Base-by-base conservation (phyloP, 169 alveolate genomes). In the Eimeria falciformis region DNA sequence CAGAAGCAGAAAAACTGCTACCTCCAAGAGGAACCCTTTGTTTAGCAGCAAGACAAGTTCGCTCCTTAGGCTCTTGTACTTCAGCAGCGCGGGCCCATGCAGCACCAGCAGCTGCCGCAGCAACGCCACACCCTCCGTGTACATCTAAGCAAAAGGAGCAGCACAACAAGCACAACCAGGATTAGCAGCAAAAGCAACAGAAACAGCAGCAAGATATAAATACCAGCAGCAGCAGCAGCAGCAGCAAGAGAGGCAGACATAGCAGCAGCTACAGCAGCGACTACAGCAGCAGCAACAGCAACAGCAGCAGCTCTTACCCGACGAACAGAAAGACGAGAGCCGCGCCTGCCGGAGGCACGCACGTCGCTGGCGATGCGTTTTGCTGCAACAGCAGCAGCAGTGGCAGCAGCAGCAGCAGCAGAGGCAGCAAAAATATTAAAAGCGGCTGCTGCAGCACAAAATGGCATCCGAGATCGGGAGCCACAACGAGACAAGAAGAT, bases 71-170 rank as follows among this genome's bases (percentile, higher is more conserved):
- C 25, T 55, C 5, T 27, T 5, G 56, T 81, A 81, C 77, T 81
- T 50, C 90, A 55, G 90, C 90, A 55, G 75, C 90, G 90, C 18
- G 2, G 90, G 58, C 5, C 77, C 90, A 81, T 33, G 86, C 86
- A 77, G 69, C 68, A 21, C 3, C 86, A 77, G 86, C 65, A 46
- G 86, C 68, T 47, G 86, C 86, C 69, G 65, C 86, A 77, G 86
- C 86, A 46, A 46, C 47, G 69, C 69, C 25, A 11, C 86, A 0
- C 69, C 86, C 25, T n/a, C 86, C 17, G 40, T 21, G 21, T 77
- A 77, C 0, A 25, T 14, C 86, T 77, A 46, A 45, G 46, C 84
- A 23, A 9, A 17, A 2, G 2, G 40, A 46, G 12, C 47, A 3
- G 45, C 78, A 7, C 12, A 27, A 2, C 21, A 33, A 66, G 23